Evolutionary conservation across 2,329 filamentous ascomycete species (phyloP), one percentile per base, ranked within the genome.

Genomic region (Curvularia sp.): DNA sequence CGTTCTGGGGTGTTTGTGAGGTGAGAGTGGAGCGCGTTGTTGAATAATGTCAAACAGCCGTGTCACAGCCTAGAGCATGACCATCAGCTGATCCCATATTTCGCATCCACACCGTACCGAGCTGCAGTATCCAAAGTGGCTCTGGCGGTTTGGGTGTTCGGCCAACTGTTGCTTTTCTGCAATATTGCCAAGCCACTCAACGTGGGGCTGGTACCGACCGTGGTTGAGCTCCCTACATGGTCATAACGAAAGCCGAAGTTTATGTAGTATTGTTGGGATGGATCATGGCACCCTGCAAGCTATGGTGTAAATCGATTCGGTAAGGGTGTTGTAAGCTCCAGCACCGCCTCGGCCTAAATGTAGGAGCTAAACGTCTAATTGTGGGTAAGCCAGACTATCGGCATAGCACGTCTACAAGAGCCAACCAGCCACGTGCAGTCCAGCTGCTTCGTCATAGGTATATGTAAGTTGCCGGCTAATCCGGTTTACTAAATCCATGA

Each of bases 401-500:
- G 54, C 53, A 50, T 60, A 51, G 49, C 43, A 60, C 7, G 15
- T 59, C 42, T 55, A 59, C 12, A 45, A 23, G 27, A 60, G 49
- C 67, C 65, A 65, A 65, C 62, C 55, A 60, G 38, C 51, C 53
- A 43, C 43, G 60, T 27, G 53, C 59, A 49, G 57, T 50, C 60
- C 49, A 63, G 45, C 52, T 36, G 59, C 53, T 53, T 57, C 46
- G 61, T 61, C 65, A 64, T 66, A 46, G 21, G 27, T 48, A 56
- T 54, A 59, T 57, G 57, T 59, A 60, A 62, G 41, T 62, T 55
- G 52, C 64, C 55, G 64, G 49, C 38, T 60, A 42, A 46, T 47
- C 52, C 53, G 59, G 39, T 42, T 21, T 51, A 54, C 59, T 59
- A 58, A 49, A 15, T 43, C 25, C 19, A 28, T 36, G 27, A 34